Percentiles rank a stretch among this genome's conserved stretches.
These are phyloP conservation scores for Sporothrix schenckii DNA, from an alignment of 2,329 filamentous ascomycete genomes.

Conservation along the genomic window DNA sequence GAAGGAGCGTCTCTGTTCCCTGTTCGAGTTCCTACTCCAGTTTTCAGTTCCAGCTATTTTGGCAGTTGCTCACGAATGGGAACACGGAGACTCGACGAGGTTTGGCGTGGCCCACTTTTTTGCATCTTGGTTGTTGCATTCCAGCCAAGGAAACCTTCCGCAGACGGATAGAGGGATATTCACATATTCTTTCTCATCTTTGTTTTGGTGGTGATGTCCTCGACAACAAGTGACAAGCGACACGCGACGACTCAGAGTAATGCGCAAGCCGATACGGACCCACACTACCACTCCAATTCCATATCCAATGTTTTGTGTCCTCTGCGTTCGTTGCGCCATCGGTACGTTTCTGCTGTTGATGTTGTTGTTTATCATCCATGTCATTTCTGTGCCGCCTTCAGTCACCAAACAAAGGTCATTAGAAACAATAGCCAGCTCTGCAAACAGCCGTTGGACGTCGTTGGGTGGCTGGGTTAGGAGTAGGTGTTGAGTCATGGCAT, in stretches of 20 bases:
- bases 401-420: background rate
- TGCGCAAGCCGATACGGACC: background rate
- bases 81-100: background rate
- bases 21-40: constrained; percentile 2
- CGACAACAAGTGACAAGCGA: background rate
- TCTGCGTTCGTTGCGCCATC: background rate
- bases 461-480: background rate
- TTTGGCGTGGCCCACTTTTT: background rate
- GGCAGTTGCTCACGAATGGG: background rate
- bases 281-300: background rate
- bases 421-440: constrained; percentile 10
- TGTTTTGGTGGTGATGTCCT: background rate
- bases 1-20: constrained; percentile 24
- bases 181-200: no score
- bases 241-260: background rate
- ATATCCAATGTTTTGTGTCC: no score
- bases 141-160: background rate
- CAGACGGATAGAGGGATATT: no score
- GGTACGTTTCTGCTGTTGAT: background rate
- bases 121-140: constrained; percentile 5
- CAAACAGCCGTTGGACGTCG: background rate
- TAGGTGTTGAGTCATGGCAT: background rate
- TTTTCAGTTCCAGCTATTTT: constrained; percentile 11
- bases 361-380: background rate
- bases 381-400: background rate